phyloP scores from a whole-genome alignment of 331 rosid genomes.

The Pyrus hybrid region DNA sequence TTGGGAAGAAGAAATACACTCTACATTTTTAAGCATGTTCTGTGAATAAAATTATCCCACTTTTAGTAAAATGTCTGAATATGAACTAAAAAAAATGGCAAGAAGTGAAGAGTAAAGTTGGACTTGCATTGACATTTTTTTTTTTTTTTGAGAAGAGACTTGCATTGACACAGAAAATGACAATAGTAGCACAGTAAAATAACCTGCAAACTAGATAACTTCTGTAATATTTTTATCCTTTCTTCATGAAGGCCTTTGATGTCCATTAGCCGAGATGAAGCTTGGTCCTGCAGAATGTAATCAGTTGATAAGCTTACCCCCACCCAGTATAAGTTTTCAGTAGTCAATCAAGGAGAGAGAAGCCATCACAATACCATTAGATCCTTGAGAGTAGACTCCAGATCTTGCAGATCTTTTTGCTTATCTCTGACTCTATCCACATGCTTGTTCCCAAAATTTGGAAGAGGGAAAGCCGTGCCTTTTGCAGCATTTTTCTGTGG shows the following conservation, averaged over 20 bases:
- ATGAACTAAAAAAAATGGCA: neutral
- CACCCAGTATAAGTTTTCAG: neutral
- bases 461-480: slow-evolving; percentile 62
- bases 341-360: neutral
- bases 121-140: neutral
- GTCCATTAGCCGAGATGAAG: slow-evolving; percentile 54
- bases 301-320: neutral
- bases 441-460: slow-evolving; percentile 56
- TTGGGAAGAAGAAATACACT: slow-evolving; percentile 60
- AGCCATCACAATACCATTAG: slow-evolving; percentile 43
- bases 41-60: slow-evolving; percentile 27
- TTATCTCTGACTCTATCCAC: slow-evolving; percentile 64
- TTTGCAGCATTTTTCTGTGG: slow-evolving; percentile 73
- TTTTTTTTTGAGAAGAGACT: too few species aligned
- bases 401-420: slow-evolving; percentile 76
- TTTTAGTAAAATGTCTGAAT: slow-evolving; percentile 11
- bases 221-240: slow-evolving; percentile 62
- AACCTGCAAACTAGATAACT: slow-evolving; percentile 75
- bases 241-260: slow-evolving; percentile 72
- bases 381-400: slow-evolving; percentile 77
- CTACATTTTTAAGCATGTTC: slow-evolving; percentile 73
- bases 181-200: slow-evolving; percentile 2
- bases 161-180: neutral
- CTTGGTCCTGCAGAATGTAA: slow-evolving; percentile 54
- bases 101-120: neutral